phyloP scores from a whole-genome alignment of 2,329 filamentous ascomycete genomes.

The Diaporthe australafricana region DNA sequence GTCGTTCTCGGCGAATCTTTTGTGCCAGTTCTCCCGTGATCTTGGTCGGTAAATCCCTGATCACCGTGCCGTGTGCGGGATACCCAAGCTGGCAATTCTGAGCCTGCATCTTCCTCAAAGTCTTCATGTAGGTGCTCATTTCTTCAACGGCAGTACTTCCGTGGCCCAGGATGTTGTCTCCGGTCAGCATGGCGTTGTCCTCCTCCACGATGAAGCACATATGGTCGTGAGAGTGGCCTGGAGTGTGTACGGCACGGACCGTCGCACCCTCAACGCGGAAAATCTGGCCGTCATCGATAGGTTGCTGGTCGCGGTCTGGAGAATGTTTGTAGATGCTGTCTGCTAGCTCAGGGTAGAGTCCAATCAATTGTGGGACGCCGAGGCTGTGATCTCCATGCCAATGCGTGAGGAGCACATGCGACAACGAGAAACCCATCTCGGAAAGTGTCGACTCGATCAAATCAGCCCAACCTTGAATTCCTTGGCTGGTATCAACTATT shows the following conservation, averaged over 20 bases:
- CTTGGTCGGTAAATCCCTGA: conserved; percentile 52
- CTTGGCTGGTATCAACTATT: conserved; percentile 80
- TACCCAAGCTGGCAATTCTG: conserved; percentile 53
- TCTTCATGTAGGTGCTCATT: conserved; percentile 62
- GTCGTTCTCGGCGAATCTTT: conserved; percentile 54
- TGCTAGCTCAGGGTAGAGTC: conserved; percentile 52
- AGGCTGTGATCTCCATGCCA: conserved; percentile 81
- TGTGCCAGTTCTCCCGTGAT: conserved; percentile 50
- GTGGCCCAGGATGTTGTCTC: conserved; percentile 89
- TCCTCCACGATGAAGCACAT: conserved; percentile 82
- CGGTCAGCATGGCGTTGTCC: conserved; percentile 87
- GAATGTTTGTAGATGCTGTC: conserved; percentile 48
- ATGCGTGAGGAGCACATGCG: conserved; percentile 73
- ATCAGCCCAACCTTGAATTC: conserved; percentile 68
- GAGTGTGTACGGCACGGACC: conserved; percentile 70
- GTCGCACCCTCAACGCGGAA: conserved; percentile 73
- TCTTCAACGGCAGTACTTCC: conserved; percentile 90
- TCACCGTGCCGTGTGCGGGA: conserved; percentile 56
- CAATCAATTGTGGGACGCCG: conserved; percentile 70
- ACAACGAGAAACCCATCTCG: conserved; percentile 46
- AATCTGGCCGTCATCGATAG: conserved; percentile 61
- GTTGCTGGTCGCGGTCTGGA: conserved; percentile 44
- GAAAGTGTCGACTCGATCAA: conserved; percentile 49
- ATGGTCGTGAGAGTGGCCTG: conserved; percentile 84
- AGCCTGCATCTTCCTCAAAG: conserved; percentile 37